A percentile compares a stretch with the other conserved stretches of the same genome.
Conservation (phyloP, 2,329 filamentous ascomycete species). For the Neofusicoccum sp. region DNA sequence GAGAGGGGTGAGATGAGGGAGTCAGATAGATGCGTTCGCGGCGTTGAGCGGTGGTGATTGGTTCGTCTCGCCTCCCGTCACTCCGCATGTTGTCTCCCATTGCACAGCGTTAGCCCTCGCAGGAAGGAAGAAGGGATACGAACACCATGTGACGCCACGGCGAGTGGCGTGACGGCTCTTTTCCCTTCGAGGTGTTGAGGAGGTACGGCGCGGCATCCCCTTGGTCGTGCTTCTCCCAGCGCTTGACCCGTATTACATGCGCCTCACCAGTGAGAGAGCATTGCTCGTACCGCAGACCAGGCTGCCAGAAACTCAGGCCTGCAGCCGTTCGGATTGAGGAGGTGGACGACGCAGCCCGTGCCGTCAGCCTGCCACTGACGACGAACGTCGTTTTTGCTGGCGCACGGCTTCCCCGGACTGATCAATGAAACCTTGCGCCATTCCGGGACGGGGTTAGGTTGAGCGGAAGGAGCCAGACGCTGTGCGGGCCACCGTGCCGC, state of each 20-base stretch:
- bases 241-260: not conserved
- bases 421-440: not conserved
- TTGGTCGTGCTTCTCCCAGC: not conserved
- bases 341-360: not conserved
- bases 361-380: not conserved
- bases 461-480: not conserved
- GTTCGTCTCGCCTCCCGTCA: not conserved
- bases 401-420: not conserved
- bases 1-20: slow-evolving; percentile 13
- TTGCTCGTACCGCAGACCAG: not conserved
- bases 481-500: not conserved
- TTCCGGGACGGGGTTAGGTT: not conserved
- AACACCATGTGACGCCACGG: not conserved
- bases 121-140: slow-evolving; percentile 3
- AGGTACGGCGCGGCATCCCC: not conserved
- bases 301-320: slow-evolving; percentile 5
- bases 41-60: not conserved
- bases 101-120: slow-evolving; percentile 1
- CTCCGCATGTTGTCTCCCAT: not conserved
- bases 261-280: not conserved
- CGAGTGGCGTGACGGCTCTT: slow-evolving; percentile 1
- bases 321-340: not conserved
- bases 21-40: slow-evolving; percentile 5
- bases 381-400: not conserved
- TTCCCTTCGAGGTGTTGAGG: not conserved